These are phyloP conservation scores for Plectosphaerella sp. DNA, from an alignment of 2,329 filamentous ascomycete genomes.

Conservation along the genomic window DNA sequence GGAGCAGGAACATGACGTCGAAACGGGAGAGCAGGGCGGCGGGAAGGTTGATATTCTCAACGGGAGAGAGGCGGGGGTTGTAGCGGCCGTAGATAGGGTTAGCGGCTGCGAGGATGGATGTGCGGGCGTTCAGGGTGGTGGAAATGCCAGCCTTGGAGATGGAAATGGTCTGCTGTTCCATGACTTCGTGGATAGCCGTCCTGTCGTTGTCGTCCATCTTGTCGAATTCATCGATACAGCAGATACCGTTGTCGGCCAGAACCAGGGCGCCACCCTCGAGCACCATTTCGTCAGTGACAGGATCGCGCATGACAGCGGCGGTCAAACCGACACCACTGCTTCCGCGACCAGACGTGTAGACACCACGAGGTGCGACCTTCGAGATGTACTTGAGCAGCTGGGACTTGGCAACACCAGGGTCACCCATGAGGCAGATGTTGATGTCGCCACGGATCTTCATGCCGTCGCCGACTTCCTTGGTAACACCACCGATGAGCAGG, in stretches of 20 bases:
- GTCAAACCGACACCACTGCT: constrained; percentile 80
- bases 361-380: constrained; percentile 91
- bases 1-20: constrained; percentile 92
- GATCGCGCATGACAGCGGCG: constrained; percentile 78
- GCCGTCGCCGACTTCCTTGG: constrained; percentile 93
- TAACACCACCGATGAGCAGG: constrained; percentile 91
- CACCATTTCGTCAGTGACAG: constrained; percentile 80
- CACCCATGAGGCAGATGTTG: constrained; percentile 98
- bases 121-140: constrained; percentile 86
- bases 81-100: constrained; percentile 98
- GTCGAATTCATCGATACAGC: constrained; percentile 84
- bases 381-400: constrained; percentile 98
- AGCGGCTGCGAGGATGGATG: constrained; percentile 90
- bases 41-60: constrained; percentile 99
- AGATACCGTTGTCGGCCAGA: constrained; percentile 77
- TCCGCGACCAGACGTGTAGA: constrained; percentile 77
- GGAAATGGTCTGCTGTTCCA: constrained; percentile 84
- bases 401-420: constrained; percentile 98
- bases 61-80: constrained; percentile 93
- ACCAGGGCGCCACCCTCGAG: constrained; percentile 77
- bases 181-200: constrained; percentile 81
- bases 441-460: constrained; percentile 99
- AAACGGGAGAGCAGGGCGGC: constrained; percentile 95
- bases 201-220: constrained; percentile 85
- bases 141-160: constrained; percentile 72